A percentile compares a stretch with the other conserved stretches of the same genome.
phyloP scores from a whole-genome alignment of 1,284 basidiomycete genomes.

The Sporisorium sorghi region DNA sequence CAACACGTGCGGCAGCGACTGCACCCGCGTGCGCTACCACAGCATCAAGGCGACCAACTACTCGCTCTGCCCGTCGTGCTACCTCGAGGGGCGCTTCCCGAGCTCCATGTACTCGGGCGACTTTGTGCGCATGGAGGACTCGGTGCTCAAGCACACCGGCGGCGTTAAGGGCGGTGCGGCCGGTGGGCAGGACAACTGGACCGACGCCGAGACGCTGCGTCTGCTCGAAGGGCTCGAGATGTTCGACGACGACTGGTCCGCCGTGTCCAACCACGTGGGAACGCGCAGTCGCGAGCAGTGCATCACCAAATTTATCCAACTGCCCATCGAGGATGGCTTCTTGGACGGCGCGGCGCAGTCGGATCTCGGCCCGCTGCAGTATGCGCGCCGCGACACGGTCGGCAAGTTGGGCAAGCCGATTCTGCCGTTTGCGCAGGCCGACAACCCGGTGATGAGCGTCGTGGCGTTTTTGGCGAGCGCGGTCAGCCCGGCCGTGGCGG shows the following conservation, averaged over 20 bases:
- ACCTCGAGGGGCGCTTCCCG: slow-evolving; percentile 95
- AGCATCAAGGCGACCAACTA: slow-evolving; percentile 88
- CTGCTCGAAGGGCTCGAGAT: slow-evolving; percentile 96
- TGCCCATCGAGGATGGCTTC: slow-evolving; percentile 97
- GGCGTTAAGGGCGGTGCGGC: slow-evolving; percentile 72
- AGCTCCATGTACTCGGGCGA: slow-evolving; percentile 96
- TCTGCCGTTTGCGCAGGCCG: slow-evolving; percentile 87
- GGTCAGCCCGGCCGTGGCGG: slow-evolving; percentile 88
- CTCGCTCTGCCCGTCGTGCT: slow-evolving; percentile 77
- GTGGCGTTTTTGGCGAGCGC: slow-evolving; percentile 95
- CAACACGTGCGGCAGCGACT: slow-evolving; percentile 94
- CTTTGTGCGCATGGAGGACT: slow-evolving; percentile 85
- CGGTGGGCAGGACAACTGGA: slow-evolving; percentile 80
- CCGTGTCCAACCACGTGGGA: slow-evolving; percentile 90
- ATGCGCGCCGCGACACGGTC: slow-evolving; percentile 68
- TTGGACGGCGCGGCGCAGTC: slow-evolving; percentile 71
- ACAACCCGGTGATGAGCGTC: slow-evolving; percentile 98
- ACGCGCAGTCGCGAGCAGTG: slow-evolving; percentile 92
- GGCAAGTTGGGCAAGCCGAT: slow-evolving; percentile 54
- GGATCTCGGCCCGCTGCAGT: slow-evolving; percentile 81
- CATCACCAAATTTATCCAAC: slow-evolving; percentile 91
- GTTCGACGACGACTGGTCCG: slow-evolving; percentile 96
- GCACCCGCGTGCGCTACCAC: slow-evolving; percentile 88
- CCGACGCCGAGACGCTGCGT: slow-evolving; percentile 87
- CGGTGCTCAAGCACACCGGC: slow-evolving; percentile 71